Conservation (phyloP, 192 early-diverging fungal species). For the Rhizophagus prolifer region DNA sequence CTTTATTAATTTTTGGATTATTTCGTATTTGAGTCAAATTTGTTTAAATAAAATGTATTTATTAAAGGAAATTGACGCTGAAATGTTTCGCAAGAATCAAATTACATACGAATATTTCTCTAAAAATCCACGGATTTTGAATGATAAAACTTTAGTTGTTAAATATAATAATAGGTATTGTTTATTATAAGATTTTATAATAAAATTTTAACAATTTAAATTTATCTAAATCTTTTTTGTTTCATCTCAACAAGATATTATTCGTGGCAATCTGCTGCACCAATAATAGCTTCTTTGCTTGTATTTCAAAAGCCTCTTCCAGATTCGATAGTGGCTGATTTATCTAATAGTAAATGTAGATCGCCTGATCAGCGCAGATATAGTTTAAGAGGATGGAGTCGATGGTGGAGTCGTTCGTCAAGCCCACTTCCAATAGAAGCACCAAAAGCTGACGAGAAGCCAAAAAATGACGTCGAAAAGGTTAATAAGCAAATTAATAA, state of each 20-base stretch:
- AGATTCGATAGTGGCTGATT: conserved; percentile 30
- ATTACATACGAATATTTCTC: conserved; percentile 57
- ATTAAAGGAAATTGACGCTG: conserved; percentile 34
- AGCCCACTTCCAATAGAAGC: not conserved
- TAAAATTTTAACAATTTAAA: too few relatives aligned
- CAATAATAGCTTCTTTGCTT: conserved; percentile 57
- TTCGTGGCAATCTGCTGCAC: conserved; percentile 58
- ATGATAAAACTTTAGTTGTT: conserved; percentile 53
- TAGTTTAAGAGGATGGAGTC: conserved; percentile 40
- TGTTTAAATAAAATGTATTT: not conserved
- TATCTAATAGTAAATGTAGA: not conserved
- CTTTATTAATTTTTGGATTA: not conserved
- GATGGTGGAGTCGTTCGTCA: conserved; percentile 41
- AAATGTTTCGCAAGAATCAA: conserved; percentile 49
- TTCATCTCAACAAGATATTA: conserved; percentile 47
- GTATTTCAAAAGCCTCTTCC: conserved; percentile 59
- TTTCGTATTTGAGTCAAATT: not conserved
- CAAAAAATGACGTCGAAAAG: not conserved
- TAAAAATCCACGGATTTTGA: conserved; percentile 53
- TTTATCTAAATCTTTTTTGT: not conserved
- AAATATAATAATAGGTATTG: conserved; percentile 52
- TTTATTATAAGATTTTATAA: not conserved
- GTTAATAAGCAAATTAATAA: not conserved
- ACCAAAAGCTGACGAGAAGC: not conserved
- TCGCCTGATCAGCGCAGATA: conserved; percentile 36